Percentiles rank a stretch among this genome's conserved stretches.
Evolutionary conservation across 1,139 yeast species (phyloP).

Genomic region (Yamadazyma songkhlaensis): DNA sequence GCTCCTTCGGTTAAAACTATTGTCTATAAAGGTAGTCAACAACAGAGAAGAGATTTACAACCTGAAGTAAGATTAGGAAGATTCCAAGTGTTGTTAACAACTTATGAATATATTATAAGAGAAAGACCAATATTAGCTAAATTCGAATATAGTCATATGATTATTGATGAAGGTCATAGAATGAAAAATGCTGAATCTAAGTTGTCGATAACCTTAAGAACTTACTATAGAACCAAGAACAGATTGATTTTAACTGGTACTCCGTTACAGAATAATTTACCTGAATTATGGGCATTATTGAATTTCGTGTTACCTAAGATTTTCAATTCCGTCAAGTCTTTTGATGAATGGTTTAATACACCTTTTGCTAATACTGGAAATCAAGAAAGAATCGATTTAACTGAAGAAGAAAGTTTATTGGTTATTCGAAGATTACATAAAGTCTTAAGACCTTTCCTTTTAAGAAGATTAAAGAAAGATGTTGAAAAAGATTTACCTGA

Average conservation of each 20-base stretch:
- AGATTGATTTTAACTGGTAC: slow-evolving; percentile 85
- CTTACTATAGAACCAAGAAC: slow-evolving; percentile 68
- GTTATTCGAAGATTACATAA: slow-evolving; percentile 94
- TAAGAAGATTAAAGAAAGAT: slow-evolving; percentile 93
- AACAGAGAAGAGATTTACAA: slow-evolving; percentile 64
- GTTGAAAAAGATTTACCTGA: slow-evolving; percentile 96
- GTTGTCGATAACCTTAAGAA: slow-evolving; percentile 69
- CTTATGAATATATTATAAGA: slow-evolving; percentile 75
- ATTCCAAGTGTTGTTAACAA: slow-evolving; percentile 74
- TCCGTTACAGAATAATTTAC: slow-evolving; percentile 79
- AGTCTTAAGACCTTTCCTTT: slow-evolving; percentile 88
- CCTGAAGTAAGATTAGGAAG: slow-evolving; percentile 61
- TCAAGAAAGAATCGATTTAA: slow-evolving; percentile 73
- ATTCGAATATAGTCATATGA: slow-evolving; percentile 80
- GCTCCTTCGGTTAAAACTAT: slow-evolving; percentile 70
- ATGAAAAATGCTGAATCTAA: slow-evolving; percentile 80
- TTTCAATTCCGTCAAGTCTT: slow-evolving; percentile 80
- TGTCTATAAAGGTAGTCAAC: slow-evolving; percentile 74
- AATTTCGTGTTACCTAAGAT: slow-evolving; percentile 78
- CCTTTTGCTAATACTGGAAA: slow-evolving; percentile 83
- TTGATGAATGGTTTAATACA: slow-evolving; percentile 85
- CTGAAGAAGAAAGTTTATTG: slow-evolving; percentile 92
- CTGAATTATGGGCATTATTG: slow-evolving; percentile 81
- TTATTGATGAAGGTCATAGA: slow-evolving; percentile 88
- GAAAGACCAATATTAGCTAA: slow-evolving; percentile 68